A percentile compares a stretch with the other conserved stretches of the same genome.
phyloP scores from a whole-genome alignment of 2,329 filamentous ascomycete genomes.

The Fusarium liriodendri region DNA sequence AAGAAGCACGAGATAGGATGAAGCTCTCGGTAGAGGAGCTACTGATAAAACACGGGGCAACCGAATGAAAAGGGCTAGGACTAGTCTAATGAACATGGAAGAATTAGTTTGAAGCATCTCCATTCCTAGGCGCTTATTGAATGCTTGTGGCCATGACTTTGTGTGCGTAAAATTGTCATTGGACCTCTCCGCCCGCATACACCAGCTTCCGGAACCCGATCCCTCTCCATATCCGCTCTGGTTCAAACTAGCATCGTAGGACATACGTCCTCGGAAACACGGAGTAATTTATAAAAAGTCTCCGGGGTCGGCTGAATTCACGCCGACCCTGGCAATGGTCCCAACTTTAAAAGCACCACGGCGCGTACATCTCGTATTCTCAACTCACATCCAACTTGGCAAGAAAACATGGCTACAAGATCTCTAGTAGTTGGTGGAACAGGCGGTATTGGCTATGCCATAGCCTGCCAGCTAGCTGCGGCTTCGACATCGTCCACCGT shows the following conservation, averaged over 20 bases:
- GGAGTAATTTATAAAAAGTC: background rate
- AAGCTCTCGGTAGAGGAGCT: background rate
- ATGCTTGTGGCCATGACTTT: background rate
- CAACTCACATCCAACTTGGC: background rate
- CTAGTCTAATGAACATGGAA: background rate
- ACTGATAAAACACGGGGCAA: background rate
- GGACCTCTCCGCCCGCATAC: background rate
- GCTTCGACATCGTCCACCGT: constrained; percentile 40
- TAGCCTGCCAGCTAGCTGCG: constrained; percentile 49
- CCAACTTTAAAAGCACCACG: background rate
- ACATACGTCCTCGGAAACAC: background rate
- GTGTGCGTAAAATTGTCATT: accelerated
- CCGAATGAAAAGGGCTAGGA: background rate
- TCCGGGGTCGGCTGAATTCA: background rate
- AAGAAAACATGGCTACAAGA: constrained; percentile 30
- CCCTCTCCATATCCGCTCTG: background rate
- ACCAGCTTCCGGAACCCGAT: background rate
- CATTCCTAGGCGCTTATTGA: background rate
- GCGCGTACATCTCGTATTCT: background rate
- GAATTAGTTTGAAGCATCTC: background rate
- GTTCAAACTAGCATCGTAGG: background rate
- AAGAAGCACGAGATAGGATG: background rate
- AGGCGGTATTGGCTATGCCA: constrained; percentile 50
- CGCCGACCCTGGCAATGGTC: background rate
- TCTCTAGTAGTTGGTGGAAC: constrained; percentile 51